Evolutionary conservation across 2,329 filamentous ascomycete genomes (phyloP), one percentile per base, ranked within the genome.

Genomic region (Fusarium sarcochroum): DNA sequence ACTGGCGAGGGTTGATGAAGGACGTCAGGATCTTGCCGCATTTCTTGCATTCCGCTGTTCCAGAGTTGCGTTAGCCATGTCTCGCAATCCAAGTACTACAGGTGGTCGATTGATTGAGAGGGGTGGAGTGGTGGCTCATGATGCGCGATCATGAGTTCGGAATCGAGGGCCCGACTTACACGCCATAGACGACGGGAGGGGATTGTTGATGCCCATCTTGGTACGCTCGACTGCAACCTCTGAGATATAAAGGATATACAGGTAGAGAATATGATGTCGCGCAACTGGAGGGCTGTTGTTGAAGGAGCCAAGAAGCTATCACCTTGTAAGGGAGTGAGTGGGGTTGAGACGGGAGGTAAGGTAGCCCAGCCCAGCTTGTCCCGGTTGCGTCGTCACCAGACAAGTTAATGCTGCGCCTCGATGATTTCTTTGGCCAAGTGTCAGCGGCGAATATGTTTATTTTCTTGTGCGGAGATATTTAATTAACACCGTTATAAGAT

Each of bases 1-100:
- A 84, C 83, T 98, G 95, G 77, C 90, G 89, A 20, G 96, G 96
- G 78, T 98, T 96, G 78, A 98, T 88, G 79, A 99, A 99, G 14
- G 94, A 97, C 45, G 92, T 89, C 73, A 99, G 88, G 76, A 98
- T 98, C 85, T 97, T 97, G 77, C 92, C 92, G 78, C 94, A 96
- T 83, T 99, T 99, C 81, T 92, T 96, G 84, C 96, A 98, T 84
- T 99, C 96, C 84, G 93, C 95, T 98, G 80, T 72, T 34, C 38
- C 13, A 38, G 21, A 35, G 44, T 45, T 48, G 48, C 53, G 51
- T 64, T 45, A 71, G 67, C 49, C 60, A 58, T 60, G 54, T 55
- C 51, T 54, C 42, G 37, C 44, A 44, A 54, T 20, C 27, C 25
- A 25, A 18, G 44, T 40, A 32, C 34, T 48, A 38, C 25, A 47